These are phyloP conservation scores for Crithidia expoeki DNA, from an alignment of 208 protist genomes.

Conservation along the genomic window DNA sequence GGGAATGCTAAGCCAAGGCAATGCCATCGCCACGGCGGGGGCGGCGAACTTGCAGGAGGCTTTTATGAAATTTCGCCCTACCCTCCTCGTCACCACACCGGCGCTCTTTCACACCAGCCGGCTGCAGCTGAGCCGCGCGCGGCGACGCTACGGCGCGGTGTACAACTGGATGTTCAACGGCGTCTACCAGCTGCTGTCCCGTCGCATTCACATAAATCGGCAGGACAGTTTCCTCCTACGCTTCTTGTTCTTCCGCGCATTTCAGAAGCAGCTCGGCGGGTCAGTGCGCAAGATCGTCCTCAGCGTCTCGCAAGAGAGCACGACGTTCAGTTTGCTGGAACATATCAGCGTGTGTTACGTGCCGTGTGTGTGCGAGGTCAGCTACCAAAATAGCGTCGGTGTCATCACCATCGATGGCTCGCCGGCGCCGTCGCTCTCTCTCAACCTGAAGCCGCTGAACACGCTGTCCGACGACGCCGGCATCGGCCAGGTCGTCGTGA, in stretches of 20 bases:
- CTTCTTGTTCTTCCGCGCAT: conserved; percentile 79
- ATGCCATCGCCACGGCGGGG: conserved; percentile 62
- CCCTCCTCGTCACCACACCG: conserved; percentile 70
- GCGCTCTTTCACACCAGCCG: conserved; percentile 77
- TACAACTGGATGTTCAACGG: conserved; percentile 77
- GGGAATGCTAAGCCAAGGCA: conserved; percentile 72
- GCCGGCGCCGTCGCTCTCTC: conserved; percentile 57
- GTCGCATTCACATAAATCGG: conserved; percentile 77
- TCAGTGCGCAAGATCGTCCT: conserved; percentile 74
- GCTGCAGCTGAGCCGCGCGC: conserved; percentile 62
- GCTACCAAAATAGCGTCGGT: conserved; percentile 72
- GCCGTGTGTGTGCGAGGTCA: conserved; percentile 80
- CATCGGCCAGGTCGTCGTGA: conserved; percentile 64
- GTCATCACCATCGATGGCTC: conserved; percentile 79
- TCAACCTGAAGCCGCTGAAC: conserved; percentile 51
- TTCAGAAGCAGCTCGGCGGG: conserved; percentile 72
- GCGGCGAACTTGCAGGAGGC: conserved; percentile 50
- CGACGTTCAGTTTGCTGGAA: conserved; percentile 70
- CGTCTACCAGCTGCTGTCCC: conserved; percentile 71
- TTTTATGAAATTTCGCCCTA: conserved; percentile 68
- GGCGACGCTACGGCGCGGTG: conserved; percentile 56
- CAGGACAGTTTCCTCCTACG: conserved; percentile 76
- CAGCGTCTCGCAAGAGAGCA: conserved; percentile 70
- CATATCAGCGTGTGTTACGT: conserved; percentile 86
- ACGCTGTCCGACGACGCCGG: conserved; percentile 49